Base-by-base conservation (phyloP, 139 green algal genomes). In the Coelastrella sp. region DNA sequence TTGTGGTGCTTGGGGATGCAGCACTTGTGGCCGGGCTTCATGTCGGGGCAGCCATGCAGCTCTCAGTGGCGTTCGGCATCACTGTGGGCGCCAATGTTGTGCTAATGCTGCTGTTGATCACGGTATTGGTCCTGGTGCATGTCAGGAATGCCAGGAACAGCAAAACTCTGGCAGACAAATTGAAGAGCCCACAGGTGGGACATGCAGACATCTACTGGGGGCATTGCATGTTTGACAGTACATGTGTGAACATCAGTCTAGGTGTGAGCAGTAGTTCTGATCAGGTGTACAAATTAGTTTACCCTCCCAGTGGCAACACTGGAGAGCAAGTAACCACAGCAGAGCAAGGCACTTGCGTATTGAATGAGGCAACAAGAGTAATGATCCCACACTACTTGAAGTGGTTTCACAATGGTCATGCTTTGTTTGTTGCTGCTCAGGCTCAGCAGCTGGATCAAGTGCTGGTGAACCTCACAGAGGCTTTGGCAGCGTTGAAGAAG, bases 371-470 rank as follows among this genome's bases (percentile, higher is more conserved):
- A 49, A 49, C 35, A 49, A 49, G 35, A 49, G 35, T 49, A 49
- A 49, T 49, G 1, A 49, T 49, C 35, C 35, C 35, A 49, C 35
- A 49, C 35, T 49, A 49, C 3, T 49, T 49, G 35, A 49, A 49
- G 35, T 70, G 63, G 12, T 70, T 15, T 15, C 14, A 15, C 14
- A 5, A 3, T 70, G 63, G 4, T 20, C 63, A 12, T 70, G 63
- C 63, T 70, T 12, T 15, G n/a, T 4, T 76, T 17, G n/a, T 27
- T 24, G 68, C 68, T 19, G 15, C 19, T 8, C 68, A 88, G 84
- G 84, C 63, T 59, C 84, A 88, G 84, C 84, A 88, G 84, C 20
- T 88, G 66, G 84, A 88, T 22, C 25, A 80, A 19, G 17, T 88
- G 11, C 20, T 88, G 20, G 63, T 22, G 49, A 81, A 56, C 66